Evolutionary conservation across 177 flowering plant species (phyloP).

Genomic region (Vitis hybrid): DNA sequence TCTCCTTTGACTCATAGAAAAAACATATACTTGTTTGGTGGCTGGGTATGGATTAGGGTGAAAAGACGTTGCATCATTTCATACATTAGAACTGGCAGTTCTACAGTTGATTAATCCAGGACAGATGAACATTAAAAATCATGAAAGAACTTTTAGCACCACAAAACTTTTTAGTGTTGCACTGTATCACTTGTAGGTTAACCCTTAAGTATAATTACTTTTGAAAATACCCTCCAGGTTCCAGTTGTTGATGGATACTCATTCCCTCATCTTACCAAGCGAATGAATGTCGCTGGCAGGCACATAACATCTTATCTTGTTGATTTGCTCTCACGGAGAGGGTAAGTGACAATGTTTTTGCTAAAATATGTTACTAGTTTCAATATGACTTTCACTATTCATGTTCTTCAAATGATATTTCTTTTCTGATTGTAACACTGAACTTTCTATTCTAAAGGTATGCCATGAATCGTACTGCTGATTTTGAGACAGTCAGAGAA

Average conservation of each 20-base stretch:
- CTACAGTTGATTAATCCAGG: not conserved
- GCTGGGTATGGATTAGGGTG: too few species aligned
- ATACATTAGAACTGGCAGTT: not conserved
- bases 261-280: conserved; percentile 96
- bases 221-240: conserved; percentile 50
- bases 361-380: not conserved
- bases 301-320: conserved; percentile 98
- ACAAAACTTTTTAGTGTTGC: not conserved
- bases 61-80: not conserved
- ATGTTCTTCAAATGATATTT: conserved; percentile 9
- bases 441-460: conserved; percentile 58
- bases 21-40: too few species aligned
- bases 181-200: not conserved
- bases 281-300: conserved; percentile 98
- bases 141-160: not conserved
- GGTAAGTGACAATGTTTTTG: conserved; percentile 51
- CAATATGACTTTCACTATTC: not conserved
- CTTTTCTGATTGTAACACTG: conserved; percentile 7
- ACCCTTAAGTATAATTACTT: conserved; percentile 4
- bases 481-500: conserved; percentile 93
- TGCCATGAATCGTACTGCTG: conserved; percentile 85
- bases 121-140: not conserved
- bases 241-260: conserved; percentile 99
- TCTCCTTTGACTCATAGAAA: too few species aligned
- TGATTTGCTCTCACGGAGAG: conserved; percentile 89